phyloP scores from a whole-genome alignment of 2,329 filamentous ascomycete genomes.

The Mycosphaerella sp. region DNA sequence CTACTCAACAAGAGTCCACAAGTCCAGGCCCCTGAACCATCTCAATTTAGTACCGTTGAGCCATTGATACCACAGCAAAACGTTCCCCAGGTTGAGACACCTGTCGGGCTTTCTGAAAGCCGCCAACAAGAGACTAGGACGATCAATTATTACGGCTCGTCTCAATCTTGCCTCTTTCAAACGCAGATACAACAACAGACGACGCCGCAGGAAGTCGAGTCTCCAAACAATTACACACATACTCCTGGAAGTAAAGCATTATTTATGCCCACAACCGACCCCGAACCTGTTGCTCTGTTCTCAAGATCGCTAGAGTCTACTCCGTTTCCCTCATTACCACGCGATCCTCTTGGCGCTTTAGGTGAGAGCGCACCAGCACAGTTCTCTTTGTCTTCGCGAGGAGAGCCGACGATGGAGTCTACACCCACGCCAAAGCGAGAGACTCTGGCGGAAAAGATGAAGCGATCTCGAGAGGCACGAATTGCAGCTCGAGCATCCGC shows the following conservation, averaged over 20 bases:
- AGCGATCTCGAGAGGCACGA: conserved; percentile 14
- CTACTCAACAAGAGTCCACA: background rate
- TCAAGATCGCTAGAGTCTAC: conserved; percentile 14
- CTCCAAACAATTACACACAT: background rate
- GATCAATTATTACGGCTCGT: conserved; percentile 2
- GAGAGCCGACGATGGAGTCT: conserved; percentile 14
- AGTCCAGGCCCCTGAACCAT: background rate
- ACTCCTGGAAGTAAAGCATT: conserved; percentile 1
- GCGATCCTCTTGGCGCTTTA: conserved; percentile 18
- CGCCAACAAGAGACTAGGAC: background rate
- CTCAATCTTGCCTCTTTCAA: conserved; percentile 20
- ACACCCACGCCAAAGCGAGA: conserved; percentile 12
- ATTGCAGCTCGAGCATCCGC: conserved; percentile 1
- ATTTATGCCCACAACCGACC: background rate
- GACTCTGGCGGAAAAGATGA: conserved; percentile 16
- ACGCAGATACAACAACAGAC: conserved; percentile 19
- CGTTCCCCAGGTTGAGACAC: background rate
- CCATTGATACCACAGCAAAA: background rate
- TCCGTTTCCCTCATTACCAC: conserved; percentile 24
- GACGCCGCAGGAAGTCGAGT: conserved; percentile 2
- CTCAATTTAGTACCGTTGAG: background rate
- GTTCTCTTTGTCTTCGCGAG: background rate
- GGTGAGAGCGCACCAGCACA: conserved; percentile 27
- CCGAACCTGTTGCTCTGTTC: conserved; percentile 3
- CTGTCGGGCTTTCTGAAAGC: conserved; percentile 1